phyloP scores from a whole-genome alignment of 345 rosid genomes.

The Linum usitatissimum region DNA sequence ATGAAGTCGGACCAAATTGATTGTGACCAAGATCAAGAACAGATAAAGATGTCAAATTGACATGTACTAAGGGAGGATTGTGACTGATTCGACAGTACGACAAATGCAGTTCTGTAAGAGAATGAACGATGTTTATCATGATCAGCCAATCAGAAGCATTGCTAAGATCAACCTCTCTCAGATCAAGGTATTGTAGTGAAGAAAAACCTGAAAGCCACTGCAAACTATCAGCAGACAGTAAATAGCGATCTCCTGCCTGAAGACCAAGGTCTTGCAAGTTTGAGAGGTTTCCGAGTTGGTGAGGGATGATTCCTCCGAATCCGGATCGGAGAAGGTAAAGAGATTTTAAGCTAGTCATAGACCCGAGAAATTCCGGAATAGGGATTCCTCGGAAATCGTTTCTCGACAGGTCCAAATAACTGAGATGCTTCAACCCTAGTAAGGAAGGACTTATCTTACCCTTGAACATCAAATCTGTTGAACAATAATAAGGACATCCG shows the following conservation, averaged over 20 bases:
- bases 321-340: conserved; percentile 16
- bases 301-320: conserved; percentile 19
- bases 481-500: neutral
- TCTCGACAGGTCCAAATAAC: neutral
- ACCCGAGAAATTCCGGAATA: neutral
- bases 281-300: conserved; percentile 22
- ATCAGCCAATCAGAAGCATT: conserved; percentile 7
- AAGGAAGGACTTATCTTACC: neutral
- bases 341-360: conserved; percentile 7
- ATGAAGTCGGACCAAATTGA: neutral
- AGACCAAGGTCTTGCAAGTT: conserved; percentile 16
- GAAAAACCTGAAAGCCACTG: conserved; percentile 19
- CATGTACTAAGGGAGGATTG: neutral
- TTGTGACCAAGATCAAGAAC: conserved; percentile 17
- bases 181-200: conserved; percentile 15
- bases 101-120: conserved; percentile 9
- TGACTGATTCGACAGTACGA: neutral
- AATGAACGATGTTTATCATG: conserved; percentile 13
- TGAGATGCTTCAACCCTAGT: neutral
- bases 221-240: conserved; percentile 8
- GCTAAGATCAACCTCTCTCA: conserved; percentile 5
- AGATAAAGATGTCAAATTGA: conserved; percentile 16
- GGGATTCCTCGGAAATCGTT: neutral
- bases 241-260: neutral
- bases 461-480: neutral